Percentiles rank a stretch among this genome's conserved stretches.
Conservation (phyloP, 768 basidiomycete species). For the Russula sp. region DNA sequence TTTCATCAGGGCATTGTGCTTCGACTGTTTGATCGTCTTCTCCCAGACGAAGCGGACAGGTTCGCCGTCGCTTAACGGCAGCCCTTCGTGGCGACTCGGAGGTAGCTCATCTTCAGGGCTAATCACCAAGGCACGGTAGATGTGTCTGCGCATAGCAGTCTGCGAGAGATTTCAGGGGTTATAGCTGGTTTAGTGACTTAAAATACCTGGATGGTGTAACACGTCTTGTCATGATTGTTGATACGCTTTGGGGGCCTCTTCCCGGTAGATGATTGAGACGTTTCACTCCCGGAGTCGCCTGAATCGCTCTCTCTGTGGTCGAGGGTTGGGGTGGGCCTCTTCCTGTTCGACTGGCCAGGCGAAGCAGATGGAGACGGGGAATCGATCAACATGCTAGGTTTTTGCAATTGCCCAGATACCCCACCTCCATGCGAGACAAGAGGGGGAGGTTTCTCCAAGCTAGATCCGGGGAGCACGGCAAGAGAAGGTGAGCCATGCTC, state of each 20-base stretch:
- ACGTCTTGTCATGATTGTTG: conserved; percentile 59
- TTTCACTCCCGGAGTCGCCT: conserved; percentile 34
- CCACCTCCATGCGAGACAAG: neutral
- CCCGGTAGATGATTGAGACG: conserved; percentile 30
- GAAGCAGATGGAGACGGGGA: conserved; percentile 34
- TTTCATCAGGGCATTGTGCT: conserved; percentile 71
- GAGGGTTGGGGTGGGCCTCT: conserved; percentile 16
- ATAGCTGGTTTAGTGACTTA: conserved; percentile 16
- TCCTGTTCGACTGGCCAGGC: conserved; percentile 29
- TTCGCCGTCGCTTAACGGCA: conserved; percentile 38
- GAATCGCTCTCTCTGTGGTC: conserved; percentile 9
- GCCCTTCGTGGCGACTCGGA: conserved; percentile 54
- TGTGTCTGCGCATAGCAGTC: conserved; percentile 67
- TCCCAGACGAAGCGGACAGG: conserved; percentile 76
- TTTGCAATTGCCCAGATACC: neutral
- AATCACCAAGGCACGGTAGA: conserved; percentile 54
- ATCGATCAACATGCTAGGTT: conserved; percentile 24
- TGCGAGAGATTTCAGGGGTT: conserved; percentile 27
- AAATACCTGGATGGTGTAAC: conserved; percentile 60
- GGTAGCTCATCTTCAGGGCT: conserved; percentile 54
- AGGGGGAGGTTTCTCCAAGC: neutral
- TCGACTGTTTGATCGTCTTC: conserved; percentile 68
- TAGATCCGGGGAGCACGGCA: neutral
- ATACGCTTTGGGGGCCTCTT: conserved; percentile 38
- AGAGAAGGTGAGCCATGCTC: neutral